Evolutionary conservation across 345 rosid species (phyloP).

Genomic region (Hypericum androsaemum): DNA sequence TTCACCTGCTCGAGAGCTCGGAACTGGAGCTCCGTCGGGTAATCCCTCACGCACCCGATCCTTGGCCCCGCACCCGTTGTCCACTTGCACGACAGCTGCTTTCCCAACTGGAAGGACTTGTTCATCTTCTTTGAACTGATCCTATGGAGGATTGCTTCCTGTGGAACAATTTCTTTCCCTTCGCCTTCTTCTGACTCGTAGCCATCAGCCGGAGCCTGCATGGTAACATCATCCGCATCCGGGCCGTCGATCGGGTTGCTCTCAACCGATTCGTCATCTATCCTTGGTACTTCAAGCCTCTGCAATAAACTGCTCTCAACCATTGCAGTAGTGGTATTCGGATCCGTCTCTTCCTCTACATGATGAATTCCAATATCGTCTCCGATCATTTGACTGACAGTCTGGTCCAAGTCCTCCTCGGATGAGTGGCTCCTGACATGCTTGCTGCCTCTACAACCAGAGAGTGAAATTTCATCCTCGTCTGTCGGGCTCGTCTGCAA

Average conservation of each 20-base stretch:
- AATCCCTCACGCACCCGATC: slow-evolving; percentile 85
- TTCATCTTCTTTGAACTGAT: slow-evolving; percentile 48
- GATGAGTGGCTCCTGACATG: slow-evolving; percentile 55
- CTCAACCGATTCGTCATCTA: slow-evolving; percentile 15
- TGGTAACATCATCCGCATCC: slow-evolving; percentile 10
- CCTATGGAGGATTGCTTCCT: slow-evolving; percentile 46
- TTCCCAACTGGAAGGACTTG: slow-evolving; percentile 69
- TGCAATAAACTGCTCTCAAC: slow-evolving; percentile 26
- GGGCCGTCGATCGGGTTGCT: slow-evolving; percentile 12
- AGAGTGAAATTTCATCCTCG: slow-evolving; percentile 34
- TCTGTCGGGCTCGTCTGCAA: slow-evolving; percentile 64
- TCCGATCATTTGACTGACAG: slow-evolving; percentile 22
- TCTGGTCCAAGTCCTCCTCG: slow-evolving; percentile 33
- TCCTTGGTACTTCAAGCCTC: slow-evolving; percentile 39
- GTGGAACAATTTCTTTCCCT: slow-evolving; percentile 29
- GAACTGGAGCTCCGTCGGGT: slow-evolving; percentile 73
- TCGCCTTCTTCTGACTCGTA: slow-evolving; percentile 28
- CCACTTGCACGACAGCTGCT: slow-evolving; percentile 77
- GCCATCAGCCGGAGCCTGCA: slow-evolving; percentile 17
- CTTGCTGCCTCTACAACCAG: slow-evolving; percentile 33
- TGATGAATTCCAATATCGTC: slow-evolving; percentile 20
- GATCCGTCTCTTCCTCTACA: slow-evolving; percentile 16
- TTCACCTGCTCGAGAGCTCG: slow-evolving; percentile 73
- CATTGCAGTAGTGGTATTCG: slow-evolving; percentile 5
- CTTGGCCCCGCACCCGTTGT: slow-evolving; percentile 97